phyloP scores from a whole-genome alignment of 2,329 filamentous ascomycete genomes.

The Furcasterigmium sp. region DNA sequence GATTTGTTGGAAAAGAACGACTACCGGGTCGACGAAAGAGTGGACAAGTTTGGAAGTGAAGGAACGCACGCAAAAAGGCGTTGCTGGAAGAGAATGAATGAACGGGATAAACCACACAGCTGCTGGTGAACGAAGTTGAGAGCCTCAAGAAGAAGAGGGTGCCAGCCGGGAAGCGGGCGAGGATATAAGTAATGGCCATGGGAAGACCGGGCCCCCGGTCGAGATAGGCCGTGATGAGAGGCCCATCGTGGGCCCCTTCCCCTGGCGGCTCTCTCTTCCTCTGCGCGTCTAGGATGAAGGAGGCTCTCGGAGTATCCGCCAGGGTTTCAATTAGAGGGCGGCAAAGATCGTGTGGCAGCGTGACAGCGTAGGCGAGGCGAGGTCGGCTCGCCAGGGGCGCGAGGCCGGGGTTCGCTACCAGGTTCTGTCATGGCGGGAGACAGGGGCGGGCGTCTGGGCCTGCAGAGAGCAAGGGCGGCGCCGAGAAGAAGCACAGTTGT shows the following conservation, averaged over 20 bases:
- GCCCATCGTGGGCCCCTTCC: neutral
- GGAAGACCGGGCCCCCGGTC: neutral
- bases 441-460: neutral
- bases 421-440: neutral
- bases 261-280: no score
- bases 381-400: neutral
- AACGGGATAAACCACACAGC: constrained; percentile 4
- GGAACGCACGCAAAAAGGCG: constrained; percentile 2
- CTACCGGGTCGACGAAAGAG: constrained; percentile 4
- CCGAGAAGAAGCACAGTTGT: neutral
- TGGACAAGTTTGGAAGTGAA: constrained; percentile 1
- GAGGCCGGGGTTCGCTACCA: neutral
- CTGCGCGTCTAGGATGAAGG: constrained; percentile 1
- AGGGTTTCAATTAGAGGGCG: constrained; percentile 4
- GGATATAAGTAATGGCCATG: constrained; percentile 1
- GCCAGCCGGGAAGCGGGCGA: neutral
- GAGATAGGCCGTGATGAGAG: neutral
- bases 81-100: constrained; percentile 3
- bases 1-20: constrained; percentile 1
- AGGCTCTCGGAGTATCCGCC: constrained; percentile 1
- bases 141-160: neutral
- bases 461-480: neutral
- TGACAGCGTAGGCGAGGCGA: neutral
- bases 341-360: neutral
- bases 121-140: constrained; percentile 3